Conservation (phyloP, 2,329 filamentous ascomycete species). For the Exserohilum turcica region DNA sequence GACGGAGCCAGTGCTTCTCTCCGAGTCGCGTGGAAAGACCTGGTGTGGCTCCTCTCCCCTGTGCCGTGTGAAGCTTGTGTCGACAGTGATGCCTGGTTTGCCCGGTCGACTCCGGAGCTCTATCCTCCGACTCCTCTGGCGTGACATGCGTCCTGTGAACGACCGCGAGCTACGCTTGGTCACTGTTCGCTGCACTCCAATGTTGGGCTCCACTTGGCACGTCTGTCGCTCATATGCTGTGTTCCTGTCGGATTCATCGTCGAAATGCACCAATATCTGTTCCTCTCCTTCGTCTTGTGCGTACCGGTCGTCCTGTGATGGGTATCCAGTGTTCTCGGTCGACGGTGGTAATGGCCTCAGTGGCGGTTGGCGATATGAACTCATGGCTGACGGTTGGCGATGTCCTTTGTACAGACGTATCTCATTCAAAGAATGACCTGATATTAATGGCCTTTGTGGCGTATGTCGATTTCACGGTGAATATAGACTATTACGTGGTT, state of each 20-base stretch:
- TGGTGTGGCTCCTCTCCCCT: slow-evolving; percentile 53
- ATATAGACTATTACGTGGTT: slow-evolving; percentile 37
- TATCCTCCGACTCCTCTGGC: slow-evolving; percentile 62
- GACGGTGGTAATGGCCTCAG: slow-evolving; percentile 17
- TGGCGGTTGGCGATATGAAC: slow-evolving; percentile 22
- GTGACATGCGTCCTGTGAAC: slow-evolving; percentile 43
- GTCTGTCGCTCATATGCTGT: slow-evolving; percentile 2
- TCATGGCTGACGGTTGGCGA: slow-evolving; percentile 22
- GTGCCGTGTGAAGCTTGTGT: slow-evolving; percentile 68
- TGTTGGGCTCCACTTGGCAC: slow-evolving; percentile 35
- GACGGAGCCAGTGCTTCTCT: slow-evolving; percentile 24
- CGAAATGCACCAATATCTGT: slow-evolving; percentile 36
- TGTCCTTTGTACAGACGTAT: slow-evolving; percentile 3
- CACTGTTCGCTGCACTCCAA: slow-evolving; percentile 33
- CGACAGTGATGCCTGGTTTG: slow-evolving; percentile 68
- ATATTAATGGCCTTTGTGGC: slow-evolving; percentile 33
- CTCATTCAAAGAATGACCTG: slow-evolving; percentile 15
- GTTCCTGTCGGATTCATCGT: slow-evolving; percentile 13
- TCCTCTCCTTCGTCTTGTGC: slow-evolving; percentile 25
- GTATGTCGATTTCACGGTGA: slow-evolving; percentile 18
- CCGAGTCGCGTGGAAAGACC: slow-evolving; percentile 47
- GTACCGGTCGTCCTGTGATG: slow-evolving; percentile 1
- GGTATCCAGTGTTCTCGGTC: slow-evolving; percentile 8
- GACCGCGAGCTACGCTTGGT: slow-evolving; percentile 42
- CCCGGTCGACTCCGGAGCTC: slow-evolving; percentile 64